Base-by-base conservation (phyloP, 208 protist species). In the Leptomonas seymouri region DNA sequence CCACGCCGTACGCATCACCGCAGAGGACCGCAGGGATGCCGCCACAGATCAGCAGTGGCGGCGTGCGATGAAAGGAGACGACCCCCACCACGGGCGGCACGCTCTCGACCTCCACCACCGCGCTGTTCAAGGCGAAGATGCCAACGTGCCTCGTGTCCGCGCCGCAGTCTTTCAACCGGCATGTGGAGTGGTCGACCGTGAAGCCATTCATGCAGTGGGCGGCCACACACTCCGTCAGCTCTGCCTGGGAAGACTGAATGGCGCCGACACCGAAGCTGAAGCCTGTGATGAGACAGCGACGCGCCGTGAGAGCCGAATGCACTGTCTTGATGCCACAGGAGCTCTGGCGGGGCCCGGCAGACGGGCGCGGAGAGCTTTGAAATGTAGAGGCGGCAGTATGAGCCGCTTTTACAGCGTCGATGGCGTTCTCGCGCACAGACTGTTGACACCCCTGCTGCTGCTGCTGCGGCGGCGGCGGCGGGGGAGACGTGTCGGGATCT, bases 171-270 rank as follows among this genome's bases (percentile, higher is more conserved):
- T 46, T 48, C 46, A 91, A 54, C 4, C 44, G 67, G 59, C 82
- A 80, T 11, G 58, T 60, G 3, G 85, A 86, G 60, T 50, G 49
- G 68, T 91, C 82, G 23, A 91, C 54, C 8, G 82, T 90, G 71
- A 91, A 94, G 50, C 89, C 86, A 72, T 92, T 94, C 46, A 85
- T 67, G 58, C 80, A 82, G 60, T 75, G 76, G 5, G 83, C 41
- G 15, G 79, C 84, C 41, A 89, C 63, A 54, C 89, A 94, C 54
- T 82, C 68, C 27, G 78, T 59, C 20, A 89, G 60, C 36, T 23
- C 27, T 31, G 81, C 68, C 27, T 36, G 50, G 51, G 84, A 65
- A 1, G 60, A 69, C 28, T 88, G 81, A 21, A 90, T 81, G 5
- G 77, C 84, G 14, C 81, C 82, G 58, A 94, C 82, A 49, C 79